Conservation (phyloP, 2,329 filamentous ascomycete species). For the Fusarium circinatum region DNA sequence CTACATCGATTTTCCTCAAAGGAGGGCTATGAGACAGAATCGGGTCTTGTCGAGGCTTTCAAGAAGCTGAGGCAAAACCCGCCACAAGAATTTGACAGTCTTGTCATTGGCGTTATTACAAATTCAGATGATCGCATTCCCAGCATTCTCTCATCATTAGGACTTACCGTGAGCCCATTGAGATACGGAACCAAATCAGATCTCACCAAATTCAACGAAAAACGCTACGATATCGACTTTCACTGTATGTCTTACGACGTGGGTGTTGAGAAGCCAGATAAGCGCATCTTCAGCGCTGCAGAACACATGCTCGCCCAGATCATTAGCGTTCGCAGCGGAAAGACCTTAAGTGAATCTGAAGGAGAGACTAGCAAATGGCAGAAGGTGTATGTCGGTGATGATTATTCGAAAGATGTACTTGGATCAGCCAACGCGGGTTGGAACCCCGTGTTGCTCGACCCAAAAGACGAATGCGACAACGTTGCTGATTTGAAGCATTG, state of each 20-base stretch:
- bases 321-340: conserved; percentile 9
- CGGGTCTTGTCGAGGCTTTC: conserved; percentile 2
- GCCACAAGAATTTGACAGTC: not conserved
- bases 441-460: conserved; percentile 27
- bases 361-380: not conserved
- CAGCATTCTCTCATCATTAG: conserved; percentile 30
- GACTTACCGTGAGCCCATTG: conserved; percentile 26
- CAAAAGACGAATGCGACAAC: not conserved
- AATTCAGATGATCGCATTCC: conserved; percentile 39
- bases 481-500: not conserved
- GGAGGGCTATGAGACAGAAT: conserved; percentile 21
- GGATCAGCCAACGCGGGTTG: conserved; percentile 27
- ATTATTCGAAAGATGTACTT: conserved; percentile 31
- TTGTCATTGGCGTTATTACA: conserved; percentile 34
- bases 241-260: conserved; percentile 68
- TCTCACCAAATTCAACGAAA: too few relatives aligned
- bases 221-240: conserved; percentile 1
- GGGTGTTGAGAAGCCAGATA: conserved; percentile 68
- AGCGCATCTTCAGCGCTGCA: conserved; percentile 65
- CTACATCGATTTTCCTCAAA: conserved; percentile 27
- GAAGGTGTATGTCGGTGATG: conserved; percentile 35
- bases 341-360: not conserved
- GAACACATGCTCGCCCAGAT: conserved; percentile 50
- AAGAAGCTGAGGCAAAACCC: not conserved
- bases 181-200: not conserved